Conservation (phyloP, 148 eudicot genomes). For the Nyssa sinensis region DNA sequence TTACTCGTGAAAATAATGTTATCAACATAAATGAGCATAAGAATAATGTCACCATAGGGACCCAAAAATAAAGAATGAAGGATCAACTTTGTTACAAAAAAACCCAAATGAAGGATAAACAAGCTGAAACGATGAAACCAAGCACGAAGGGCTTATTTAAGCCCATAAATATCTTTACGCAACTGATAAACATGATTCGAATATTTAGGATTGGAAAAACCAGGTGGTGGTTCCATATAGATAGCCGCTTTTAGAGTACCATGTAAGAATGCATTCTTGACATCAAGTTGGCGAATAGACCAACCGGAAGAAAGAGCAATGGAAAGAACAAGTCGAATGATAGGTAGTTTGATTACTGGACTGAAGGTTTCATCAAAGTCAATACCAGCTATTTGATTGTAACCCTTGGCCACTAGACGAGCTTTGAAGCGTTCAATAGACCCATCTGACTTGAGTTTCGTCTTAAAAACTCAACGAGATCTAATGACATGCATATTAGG, state of each 20-base stretch:
- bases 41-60: not conserved
- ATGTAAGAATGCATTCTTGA: too few species aligned
- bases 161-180: not conserved
- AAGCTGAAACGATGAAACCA: too few species aligned
- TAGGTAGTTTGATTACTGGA: not conserved
- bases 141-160: not conserved
- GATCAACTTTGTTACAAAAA: not conserved
- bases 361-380: constrained; percentile 11
- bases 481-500: not conserved
- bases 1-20: not conserved
- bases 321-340: not conserved
- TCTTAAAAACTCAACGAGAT: not conserved
- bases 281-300: too few species aligned
- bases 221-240: not conserved
- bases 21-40: not conserved
- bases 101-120: not conserved
- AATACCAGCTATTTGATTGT: not conserved
- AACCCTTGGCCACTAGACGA: constrained; percentile 8
- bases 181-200: not conserved
- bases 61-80: not conserved
- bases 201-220: not conserved
- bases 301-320: not conserved
- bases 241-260: not conserved
- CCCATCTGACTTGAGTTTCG: not conserved
- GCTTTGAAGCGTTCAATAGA: not conserved